Percentiles rank a stretch among this genome's conserved stretches.
Conservation (phyloP, 768 basidiomycete species). For the Sporobolomyces roseus region DNA sequence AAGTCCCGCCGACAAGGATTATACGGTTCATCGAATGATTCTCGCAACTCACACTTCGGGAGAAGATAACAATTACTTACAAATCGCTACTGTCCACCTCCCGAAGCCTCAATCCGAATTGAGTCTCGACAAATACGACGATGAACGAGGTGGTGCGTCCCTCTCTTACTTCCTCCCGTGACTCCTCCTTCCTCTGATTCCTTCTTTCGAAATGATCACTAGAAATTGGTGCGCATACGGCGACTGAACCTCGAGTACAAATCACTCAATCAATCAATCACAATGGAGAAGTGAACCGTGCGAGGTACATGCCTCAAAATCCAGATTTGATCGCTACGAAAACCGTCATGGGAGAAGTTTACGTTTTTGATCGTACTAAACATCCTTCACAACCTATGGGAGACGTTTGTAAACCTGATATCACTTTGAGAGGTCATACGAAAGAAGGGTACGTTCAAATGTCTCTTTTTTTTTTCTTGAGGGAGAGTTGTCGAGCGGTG, state of each 20-base stretch:
- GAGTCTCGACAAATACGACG: slow-evolving; percentile 75
- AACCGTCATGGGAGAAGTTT: slow-evolving; percentile 79
- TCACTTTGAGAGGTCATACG: slow-evolving; percentile 80
- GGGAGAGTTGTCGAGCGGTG: neutral
- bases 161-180: no score
- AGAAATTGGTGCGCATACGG: slow-evolving; percentile 88
- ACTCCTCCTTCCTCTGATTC: neutral
- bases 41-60: slow-evolving; percentile 97
- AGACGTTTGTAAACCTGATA: slow-evolving; percentile 75
- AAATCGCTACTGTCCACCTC: slow-evolving; percentile 90
- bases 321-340: slow-evolving; percentile 96
- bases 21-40: slow-evolving; percentile 86
- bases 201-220: neutral
- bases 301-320: slow-evolving; percentile 99
- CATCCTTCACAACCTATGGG: slow-evolving; percentile 90
- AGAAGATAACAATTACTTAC: slow-evolving; percentile 87
- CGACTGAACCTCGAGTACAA: slow-evolving; percentile 78
- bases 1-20: slow-evolving; percentile 86
- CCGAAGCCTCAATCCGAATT: slow-evolving; percentile 82
- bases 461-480: neutral
- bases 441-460: slow-evolving; percentile 91
- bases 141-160: slow-evolving; percentile 68
- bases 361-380: slow-evolving; percentile 95
- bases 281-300: slow-evolving; percentile 89
- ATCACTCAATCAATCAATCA: slow-evolving; percentile 92